phyloP scores from a whole-genome alignment of 352 stramenopile species.

The Pythium dissimile region DNA sequence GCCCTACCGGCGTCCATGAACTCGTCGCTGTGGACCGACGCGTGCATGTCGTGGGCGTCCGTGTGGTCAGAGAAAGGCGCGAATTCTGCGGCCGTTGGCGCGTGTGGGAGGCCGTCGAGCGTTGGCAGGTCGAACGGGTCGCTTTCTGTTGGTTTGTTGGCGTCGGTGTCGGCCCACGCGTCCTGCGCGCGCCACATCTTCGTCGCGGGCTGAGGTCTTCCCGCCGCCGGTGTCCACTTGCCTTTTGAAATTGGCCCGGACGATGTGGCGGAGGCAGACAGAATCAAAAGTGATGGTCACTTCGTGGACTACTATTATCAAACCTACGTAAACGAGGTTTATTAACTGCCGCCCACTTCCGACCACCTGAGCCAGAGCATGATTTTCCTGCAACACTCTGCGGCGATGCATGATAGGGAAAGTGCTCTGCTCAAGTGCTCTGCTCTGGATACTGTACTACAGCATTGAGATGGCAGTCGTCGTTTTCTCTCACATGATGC shows the following conservation, averaged over 20 bases:
- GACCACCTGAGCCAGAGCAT: too few relatives aligned
- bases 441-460: too few relatives aligned
- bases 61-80: neutral
- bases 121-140: conserved; percentile 36
- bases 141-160: too few relatives aligned
- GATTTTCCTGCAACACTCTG: too few relatives aligned
- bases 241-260: neutral
- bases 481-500: too few relatives aligned
- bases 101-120: conserved; percentile 29
- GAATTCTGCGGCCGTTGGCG: neutral
- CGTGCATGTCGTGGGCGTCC: conserved; percentile 5
- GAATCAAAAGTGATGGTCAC: conserved; percentile 23
- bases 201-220: neutral
- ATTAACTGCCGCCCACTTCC: too few relatives aligned
- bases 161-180: too few relatives aligned
- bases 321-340: too few relatives aligned
- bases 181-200: neutral
- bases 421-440: too few relatives aligned
- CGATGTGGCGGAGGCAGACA: neutral
- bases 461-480: too few relatives aligned
- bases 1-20: conserved; percentile 65
- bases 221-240: neutral
- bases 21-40: conserved; percentile 42
- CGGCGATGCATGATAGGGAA: too few relatives aligned
- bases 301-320: too few relatives aligned